phyloP scores from a whole-genome alignment of 352 stramenopile genomes.

The Albugo candida region DNA sequence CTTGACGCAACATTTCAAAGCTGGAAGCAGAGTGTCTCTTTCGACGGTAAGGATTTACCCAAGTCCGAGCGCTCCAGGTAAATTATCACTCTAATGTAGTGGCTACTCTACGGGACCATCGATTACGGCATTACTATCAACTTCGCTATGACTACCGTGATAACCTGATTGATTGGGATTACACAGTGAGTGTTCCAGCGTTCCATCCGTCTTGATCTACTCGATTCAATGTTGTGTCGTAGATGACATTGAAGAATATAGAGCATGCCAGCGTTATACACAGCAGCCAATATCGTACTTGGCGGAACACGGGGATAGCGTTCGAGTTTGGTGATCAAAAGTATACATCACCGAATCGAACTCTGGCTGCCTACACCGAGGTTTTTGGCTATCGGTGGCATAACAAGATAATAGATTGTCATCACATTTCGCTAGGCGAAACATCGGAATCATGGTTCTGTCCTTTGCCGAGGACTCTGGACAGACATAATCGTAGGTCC shows the following conservation, averaged over 20 bases:
- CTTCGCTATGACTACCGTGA: conserved; percentile 83
- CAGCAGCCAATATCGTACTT: conserved; percentile 80
- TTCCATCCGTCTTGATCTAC: background rate
- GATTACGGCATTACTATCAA: conserved; percentile 82
- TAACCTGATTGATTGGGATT: conserved; percentile 91
- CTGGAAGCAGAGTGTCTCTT: conserved; percentile 48
- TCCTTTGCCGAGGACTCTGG: conserved; percentile 77
- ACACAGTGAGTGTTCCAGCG: conserved; percentile 33
- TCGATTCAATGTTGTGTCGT: background rate
- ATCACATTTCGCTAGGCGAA: conserved; percentile 14
- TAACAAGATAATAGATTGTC: background rate
- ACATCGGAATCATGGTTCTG: conserved; percentile 53
- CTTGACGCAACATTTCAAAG: conserved; percentile 73
- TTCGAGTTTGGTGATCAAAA: conserved; percentile 90
- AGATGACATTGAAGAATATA: conserved; percentile 73
- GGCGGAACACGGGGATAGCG: conserved; percentile 82
- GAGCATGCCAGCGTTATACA: conserved; percentile 85
- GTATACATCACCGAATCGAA: conserved; percentile 82
- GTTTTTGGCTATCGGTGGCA: background rate
- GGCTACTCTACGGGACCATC: conserved; percentile 57
- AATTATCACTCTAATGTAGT: conserved; percentile 19
- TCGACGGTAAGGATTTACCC: conserved; percentile 31
- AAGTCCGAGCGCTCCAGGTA: background rate
- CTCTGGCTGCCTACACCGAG: conserved; percentile 61
- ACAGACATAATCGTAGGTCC: conserved; percentile 82